phyloP scores from a whole-genome alignment of 2,329 filamentous ascomycete genomes.

The Emergomyces africanus region DNA sequence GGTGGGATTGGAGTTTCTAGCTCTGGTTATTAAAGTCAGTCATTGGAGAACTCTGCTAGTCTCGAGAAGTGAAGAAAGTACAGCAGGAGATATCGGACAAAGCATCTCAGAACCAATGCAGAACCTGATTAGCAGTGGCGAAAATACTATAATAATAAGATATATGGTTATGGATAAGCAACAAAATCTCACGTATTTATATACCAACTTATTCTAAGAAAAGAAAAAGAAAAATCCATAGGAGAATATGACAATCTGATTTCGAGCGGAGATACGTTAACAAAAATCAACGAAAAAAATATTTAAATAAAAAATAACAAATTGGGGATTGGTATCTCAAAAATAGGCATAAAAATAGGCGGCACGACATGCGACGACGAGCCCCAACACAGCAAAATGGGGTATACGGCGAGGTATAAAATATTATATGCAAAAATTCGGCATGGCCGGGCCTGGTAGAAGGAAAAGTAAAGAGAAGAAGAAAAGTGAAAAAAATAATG shows the following conservation, averaged over 20 bases:
- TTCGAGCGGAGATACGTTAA: not conserved
- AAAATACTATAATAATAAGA: no score
- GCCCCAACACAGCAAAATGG: not conserved
- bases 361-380: not conserved
- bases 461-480: conserved; percentile 9
- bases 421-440: not conserved
- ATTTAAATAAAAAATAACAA: not conserved
- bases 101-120: no score
- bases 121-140: no score
- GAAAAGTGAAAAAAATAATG: conserved; percentile 17
- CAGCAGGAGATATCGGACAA: no score
- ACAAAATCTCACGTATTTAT: not conserved
- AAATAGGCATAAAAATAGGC: not conserved
- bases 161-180: no score
- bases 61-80: no score
- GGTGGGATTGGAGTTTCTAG: no score
- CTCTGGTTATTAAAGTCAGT: no score
- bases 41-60: no score
- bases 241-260: not conserved
- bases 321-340: not conserved
- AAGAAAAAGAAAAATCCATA: not conserved
- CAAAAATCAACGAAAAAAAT: not conserved
- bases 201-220: not conserved
- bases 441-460: not conserved
- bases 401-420: not conserved